Evolutionary conservation across 2,329 filamentous ascomycete species (phyloP), one percentile per base, ranked within the genome.

Genomic region (Pseudogymnoascus sp.): DNA sequence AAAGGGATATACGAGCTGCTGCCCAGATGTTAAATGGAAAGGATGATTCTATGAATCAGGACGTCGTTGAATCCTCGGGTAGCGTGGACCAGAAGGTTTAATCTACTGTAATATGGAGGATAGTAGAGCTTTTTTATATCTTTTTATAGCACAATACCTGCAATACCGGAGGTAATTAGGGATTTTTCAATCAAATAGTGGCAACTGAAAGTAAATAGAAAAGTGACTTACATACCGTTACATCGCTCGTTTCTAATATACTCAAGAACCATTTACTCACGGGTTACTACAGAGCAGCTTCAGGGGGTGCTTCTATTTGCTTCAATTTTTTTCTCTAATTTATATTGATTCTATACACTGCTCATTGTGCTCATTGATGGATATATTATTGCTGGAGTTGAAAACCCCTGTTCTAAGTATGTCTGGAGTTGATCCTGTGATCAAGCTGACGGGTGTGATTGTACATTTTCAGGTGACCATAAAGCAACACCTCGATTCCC

Each of bases 401-500:
- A 43, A 43, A 45, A 2, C 12, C 6, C 10, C 12, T 5, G 6
- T 45, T 45, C 21, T 26, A 26, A 8, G 11, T 26, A 8, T 26
- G 12, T 26, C 7, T 12, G 7, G 6, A 21, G 12, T n/a, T 26
- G 3, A 49, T n/a, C 21, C 10, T 26, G 7, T 10, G 21, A 29
- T 29, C 4, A 49, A 23, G 7, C 43, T 26, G 7, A 49, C 6
- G 14, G 19, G 6, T 49, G 43, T 10, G 6, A 7, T 41, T 41
- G 38, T n/a, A 49, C 12, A 49, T 19, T 49, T n/a, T 49, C 23
- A 2, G 29, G 29, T 60, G 59, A 39, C 59, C 59, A 60, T 12
- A 35, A 60, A n/a, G 59, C 29, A 43, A 60, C 35, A 45, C 7
- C 35, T 12, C 59, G 35, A 19, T 62, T 59, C 19, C 55, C 55